Percentiles rank a stretch among this genome's conserved stretches.
Evolutionary conservation across 352 stramenopile species (phyloP).

Genomic region (Blastocystis sp.): DNA sequence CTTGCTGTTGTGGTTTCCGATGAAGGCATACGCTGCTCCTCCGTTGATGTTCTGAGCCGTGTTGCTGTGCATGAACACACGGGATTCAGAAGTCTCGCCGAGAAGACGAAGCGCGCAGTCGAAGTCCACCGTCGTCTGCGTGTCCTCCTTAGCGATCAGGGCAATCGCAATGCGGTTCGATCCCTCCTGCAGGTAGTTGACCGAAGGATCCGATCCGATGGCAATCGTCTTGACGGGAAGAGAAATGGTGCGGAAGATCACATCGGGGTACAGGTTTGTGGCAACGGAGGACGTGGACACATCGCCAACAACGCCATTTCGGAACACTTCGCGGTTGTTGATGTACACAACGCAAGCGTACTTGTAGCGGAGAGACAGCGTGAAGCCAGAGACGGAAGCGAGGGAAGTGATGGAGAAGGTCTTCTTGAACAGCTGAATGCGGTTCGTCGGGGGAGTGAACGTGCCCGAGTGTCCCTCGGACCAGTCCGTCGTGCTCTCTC

Average conservation of each 20-base stretch:
- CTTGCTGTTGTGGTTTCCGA: not conserved
- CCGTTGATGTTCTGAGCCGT: not conserved
- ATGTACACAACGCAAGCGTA: conserved; percentile 19
- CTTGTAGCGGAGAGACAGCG: not conserved
- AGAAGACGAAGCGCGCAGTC: not conserved
- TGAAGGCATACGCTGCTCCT: not conserved
- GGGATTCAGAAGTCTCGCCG: not conserved
- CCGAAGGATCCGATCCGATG: not conserved
- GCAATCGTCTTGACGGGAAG: not conserved
- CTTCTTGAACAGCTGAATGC: conserved; percentile 59
- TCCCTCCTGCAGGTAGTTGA: not conserved
- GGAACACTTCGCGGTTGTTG: conserved; percentile 1
- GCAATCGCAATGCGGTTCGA: not conserved
- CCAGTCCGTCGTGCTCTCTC: not conserved
- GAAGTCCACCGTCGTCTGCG: not conserved
- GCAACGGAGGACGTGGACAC: not conserved
- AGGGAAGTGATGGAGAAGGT: conserved; percentile 1
- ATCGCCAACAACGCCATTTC: not conserved
- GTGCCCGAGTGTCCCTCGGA: not conserved
- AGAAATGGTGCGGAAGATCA: conserved; percentile 18
- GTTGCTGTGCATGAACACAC: not conserved
- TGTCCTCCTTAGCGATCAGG: not conserved
- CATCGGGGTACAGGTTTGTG: not conserved
- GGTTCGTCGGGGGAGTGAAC: not conserved
- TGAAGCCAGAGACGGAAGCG: not conserved